Percentiles rank a stretch among this genome's conserved stretches.
phyloP scores from a whole-genome alignment of 2,329 filamentous ascomycete species.

The Sporothrix inflata region DNA sequence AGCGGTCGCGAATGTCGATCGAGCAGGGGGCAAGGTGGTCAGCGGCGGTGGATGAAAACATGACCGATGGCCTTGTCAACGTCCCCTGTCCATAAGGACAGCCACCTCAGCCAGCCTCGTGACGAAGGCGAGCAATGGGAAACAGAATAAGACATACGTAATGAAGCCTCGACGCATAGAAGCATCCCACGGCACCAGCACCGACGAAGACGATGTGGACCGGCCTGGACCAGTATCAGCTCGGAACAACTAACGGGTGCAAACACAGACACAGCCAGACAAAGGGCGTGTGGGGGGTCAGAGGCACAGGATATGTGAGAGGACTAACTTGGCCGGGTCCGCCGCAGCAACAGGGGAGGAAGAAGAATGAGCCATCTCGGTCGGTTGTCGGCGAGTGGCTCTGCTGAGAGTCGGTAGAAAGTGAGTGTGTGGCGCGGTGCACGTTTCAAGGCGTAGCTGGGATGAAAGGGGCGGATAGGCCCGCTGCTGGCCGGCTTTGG shows the following conservation, averaged over 20 bases:
- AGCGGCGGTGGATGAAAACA: background rate
- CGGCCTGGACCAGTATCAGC: slow-evolving; percentile 42
- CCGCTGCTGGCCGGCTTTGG: background rate
- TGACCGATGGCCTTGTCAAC: background rate
- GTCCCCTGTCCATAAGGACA: background rate
- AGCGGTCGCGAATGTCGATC: background rate
- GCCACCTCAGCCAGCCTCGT: slow-evolving; percentile 1
- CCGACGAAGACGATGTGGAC: slow-evolving; percentile 68
- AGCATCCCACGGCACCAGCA: slow-evolving; percentile 72
- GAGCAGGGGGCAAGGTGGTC: background rate
- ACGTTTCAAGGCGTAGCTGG: background rate
- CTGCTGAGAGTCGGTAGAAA: background rate
- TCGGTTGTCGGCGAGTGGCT: slow-evolving; percentile 13
- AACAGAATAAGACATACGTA: slow-evolving; percentile 46
- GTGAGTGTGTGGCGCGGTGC: background rate
- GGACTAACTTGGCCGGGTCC: slow-evolving; percentile 29
- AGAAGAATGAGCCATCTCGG: slow-evolving; percentile 26
- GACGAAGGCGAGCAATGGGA: background rate
- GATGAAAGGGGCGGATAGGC: background rate
- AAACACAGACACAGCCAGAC: background rate
- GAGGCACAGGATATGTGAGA: background rate
- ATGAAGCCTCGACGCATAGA: slow-evolving; percentile 71
- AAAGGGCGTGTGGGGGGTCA: background rate
- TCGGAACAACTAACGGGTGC: background rate
- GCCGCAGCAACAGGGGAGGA: slow-evolving; percentile 22